A percentile compares a stretch with the other conserved stretches of the same genome.
Evolutionary conservation across 345 rosid species (phyloP).

Genomic region (Kandelia obovata): DNA sequence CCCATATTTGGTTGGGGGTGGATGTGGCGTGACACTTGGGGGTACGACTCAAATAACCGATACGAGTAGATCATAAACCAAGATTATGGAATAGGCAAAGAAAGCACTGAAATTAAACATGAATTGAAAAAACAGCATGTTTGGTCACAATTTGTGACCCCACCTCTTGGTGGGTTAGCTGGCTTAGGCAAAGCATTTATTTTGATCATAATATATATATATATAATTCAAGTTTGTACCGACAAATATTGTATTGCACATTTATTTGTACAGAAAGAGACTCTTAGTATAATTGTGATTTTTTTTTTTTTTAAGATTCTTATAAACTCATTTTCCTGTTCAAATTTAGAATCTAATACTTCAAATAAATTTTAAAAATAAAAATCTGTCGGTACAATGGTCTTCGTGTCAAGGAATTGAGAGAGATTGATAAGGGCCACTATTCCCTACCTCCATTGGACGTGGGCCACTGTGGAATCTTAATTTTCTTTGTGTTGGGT

Average conservation of each 20-base stretch:
- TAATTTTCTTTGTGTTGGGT: constrained; percentile 9
- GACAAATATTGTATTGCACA: too few relatives aligned
- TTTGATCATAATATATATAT: background rate
- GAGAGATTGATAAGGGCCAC: constrained; percentile 13
- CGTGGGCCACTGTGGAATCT: constrained; percentile 11
- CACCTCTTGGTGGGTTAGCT: constrained; percentile 9
- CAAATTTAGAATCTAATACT: background rate
- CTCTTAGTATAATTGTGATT: too few relatives aligned
- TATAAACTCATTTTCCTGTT: background rate
- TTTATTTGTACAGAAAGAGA: too few relatives aligned
- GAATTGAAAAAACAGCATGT: background rate
- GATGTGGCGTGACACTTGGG: background rate
- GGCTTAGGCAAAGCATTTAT: background rate
- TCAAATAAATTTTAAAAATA: background rate
- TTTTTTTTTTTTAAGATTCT: too few relatives aligned
- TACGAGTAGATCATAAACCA: background rate
- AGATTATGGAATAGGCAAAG: background rate
- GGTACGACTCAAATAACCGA: background rate
- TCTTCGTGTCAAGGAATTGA: background rate
- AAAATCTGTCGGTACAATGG: background rate
- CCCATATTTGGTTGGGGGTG: background rate
- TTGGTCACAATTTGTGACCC: constrained; percentile 14
- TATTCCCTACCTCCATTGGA: constrained; percentile 2
- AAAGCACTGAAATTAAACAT: background rate
- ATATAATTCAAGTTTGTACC: background rate